phyloP scores from a whole-genome alignment of 306 rosid genomes.

The Begonia masoniana region DNA sequence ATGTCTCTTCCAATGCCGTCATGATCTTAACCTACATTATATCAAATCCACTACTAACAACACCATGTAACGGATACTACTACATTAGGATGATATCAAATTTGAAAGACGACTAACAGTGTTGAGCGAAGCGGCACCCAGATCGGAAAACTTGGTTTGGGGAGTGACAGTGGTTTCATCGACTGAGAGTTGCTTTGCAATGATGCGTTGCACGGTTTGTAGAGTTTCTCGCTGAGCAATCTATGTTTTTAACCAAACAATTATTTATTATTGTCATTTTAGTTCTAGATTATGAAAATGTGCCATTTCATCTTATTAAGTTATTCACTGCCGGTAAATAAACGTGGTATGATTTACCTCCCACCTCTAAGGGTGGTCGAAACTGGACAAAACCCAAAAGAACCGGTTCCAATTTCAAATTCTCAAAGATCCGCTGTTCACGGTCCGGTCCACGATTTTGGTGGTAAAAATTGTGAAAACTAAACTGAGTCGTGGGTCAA shows the following conservation, averaged over 20 bases:
- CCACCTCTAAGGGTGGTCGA: too few relatives aligned
- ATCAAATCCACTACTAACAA: not conserved
- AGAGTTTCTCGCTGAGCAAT: slow-evolving; percentile 46
- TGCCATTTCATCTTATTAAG: too few relatives aligned
- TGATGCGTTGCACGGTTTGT: slow-evolving; percentile 37
- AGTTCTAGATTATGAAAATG: not conserved
- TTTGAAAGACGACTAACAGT: slow-evolving; percentile 19
- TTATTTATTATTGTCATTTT: not conserved
- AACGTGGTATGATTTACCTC: too few relatives aligned
- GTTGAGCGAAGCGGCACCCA: slow-evolving; percentile 67
- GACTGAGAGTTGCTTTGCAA: slow-evolving; percentile 52
- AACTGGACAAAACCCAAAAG: too few relatives aligned
- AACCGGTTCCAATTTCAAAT: too few relatives aligned
- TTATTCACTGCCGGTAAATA: too few relatives aligned
- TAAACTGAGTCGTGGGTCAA: too few relatives aligned
- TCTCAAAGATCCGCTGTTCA: too few relatives aligned
- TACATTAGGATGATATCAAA: not conserved
- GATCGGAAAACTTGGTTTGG: slow-evolving; percentile 45
- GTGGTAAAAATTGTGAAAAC: too few relatives aligned
- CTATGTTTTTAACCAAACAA: too few relatives aligned
- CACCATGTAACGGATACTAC: not conserved
- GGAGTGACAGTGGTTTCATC: slow-evolving; percentile 38
- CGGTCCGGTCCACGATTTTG: too few relatives aligned
- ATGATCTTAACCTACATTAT: slow-evolving; percentile 43
- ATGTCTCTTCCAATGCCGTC: slow-evolving; percentile 63